phyloP scores from a whole-genome alignment of 2,329 filamentous ascomycete species.

The Alternaria triticina region DNA sequence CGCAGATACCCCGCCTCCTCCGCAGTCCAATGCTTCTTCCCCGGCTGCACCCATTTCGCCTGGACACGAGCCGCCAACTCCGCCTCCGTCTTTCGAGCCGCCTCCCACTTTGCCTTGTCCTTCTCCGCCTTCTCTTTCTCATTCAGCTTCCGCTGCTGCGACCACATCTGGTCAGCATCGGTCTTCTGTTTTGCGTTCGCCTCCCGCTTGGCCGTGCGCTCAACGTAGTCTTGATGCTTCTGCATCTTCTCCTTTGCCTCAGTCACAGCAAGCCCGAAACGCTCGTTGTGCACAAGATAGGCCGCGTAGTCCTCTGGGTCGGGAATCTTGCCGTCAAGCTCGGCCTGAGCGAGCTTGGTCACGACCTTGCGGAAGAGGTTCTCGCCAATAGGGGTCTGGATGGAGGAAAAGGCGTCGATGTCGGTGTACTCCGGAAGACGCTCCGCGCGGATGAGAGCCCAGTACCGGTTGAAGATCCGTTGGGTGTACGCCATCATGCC shows the following conservation, averaged over 20 bases:
- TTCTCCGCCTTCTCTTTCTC: neutral
- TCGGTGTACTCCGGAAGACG: neutral
- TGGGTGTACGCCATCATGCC: slow-evolving; percentile 3
- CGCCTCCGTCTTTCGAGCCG: neutral
- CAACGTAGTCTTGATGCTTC: neutral
- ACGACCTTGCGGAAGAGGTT: neutral
- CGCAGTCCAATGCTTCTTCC: neutral
- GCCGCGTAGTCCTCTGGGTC: neutral
- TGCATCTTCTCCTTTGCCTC: neutral
- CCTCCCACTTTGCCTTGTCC: neutral
- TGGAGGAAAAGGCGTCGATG: neutral
- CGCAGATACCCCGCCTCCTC: neutral
- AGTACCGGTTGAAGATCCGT: slow-evolving; percentile 6
- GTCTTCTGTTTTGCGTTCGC: neutral
- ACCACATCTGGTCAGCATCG: neutral
- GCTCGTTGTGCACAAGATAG: neutral
- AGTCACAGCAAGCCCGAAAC: neutral
- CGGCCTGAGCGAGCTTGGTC: neutral
- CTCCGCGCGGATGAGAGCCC: neutral
- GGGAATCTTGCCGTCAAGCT: neutral
- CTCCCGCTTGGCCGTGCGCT: neutral
- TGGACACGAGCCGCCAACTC: neutral
- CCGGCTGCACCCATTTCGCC: neutral
- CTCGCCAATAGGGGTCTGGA: neutral
- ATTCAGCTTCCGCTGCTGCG: neutral